These are phyloP conservation scores for Sporothrix curviconia DNA, from an alignment of 2,329 filamentous ascomycete genomes.

Conservation along the genomic window DNA sequence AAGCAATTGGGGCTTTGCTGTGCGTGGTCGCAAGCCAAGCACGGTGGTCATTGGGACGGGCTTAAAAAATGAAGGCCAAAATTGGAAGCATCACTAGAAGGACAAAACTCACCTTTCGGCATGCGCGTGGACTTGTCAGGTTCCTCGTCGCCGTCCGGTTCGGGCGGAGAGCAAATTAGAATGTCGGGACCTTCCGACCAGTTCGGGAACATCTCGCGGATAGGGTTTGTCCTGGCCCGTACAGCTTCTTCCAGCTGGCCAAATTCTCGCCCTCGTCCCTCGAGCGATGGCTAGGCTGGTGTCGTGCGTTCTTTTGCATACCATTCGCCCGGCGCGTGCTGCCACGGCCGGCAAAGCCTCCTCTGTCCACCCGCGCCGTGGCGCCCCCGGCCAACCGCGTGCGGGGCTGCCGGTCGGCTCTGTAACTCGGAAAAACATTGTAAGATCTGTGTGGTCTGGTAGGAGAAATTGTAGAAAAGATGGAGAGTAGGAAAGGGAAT, in stretches of 20 bases:
- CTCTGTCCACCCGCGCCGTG: conserved; percentile 78
- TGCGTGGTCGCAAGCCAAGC: too few relatives aligned
- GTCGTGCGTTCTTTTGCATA: conserved; percentile 55
- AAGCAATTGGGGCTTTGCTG: too few relatives aligned
- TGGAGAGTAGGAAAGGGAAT: not conserved
- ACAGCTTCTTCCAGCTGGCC: conserved; percentile 87
- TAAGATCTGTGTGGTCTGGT: conserved; percentile 25
- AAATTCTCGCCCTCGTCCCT: conserved; percentile 84
- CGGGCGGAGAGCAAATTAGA: conserved; percentile 84
- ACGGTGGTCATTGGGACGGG: too few relatives aligned
- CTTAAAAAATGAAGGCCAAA: not conserved
- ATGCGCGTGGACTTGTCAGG: conserved; percentile 69
- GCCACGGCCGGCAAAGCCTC: conserved; percentile 63
- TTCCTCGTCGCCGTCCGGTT: conserved; percentile 76
- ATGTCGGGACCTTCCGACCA: conserved; percentile 97
- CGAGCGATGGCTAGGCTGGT: conserved; percentile 49
- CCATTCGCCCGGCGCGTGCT: conserved; percentile 71
- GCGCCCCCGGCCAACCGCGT: conserved; percentile 79
- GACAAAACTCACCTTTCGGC: conserved; percentile 58
- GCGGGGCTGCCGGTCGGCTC: conserved; percentile 71
- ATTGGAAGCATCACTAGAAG: not conserved
- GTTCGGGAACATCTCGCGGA: conserved; percentile 90
- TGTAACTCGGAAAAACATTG: conserved; percentile 92
- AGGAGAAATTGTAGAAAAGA: not conserved
- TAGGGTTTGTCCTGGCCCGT: conserved; percentile 70